Evolutionary conservation across 1,284 basidiomycete genomes (phyloP).

Genomic region (Cutaneotrichosporon sp.): DNA sequence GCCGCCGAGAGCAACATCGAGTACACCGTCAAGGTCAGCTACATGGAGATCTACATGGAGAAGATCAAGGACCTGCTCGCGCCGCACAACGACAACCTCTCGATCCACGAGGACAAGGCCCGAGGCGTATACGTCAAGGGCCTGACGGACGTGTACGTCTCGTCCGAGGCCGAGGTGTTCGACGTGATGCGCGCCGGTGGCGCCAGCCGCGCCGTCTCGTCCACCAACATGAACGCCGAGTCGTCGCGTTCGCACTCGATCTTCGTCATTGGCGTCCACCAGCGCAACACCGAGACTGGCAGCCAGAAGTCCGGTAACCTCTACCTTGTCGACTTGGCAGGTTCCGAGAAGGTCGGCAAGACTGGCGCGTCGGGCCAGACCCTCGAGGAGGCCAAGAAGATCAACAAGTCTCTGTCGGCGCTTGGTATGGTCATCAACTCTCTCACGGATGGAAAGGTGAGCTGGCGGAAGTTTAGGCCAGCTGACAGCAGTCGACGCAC

Average conservation of each 20-base stretch:
- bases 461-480: conserved; percentile 22
- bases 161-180: conserved; percentile 93
- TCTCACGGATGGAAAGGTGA: conserved; percentile 90
- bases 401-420: conserved; percentile 97
- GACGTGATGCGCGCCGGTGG: conserved; percentile 99
- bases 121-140: conserved; percentile 98
- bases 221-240: conserved; percentile 99
- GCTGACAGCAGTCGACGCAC: conserved; percentile 74
- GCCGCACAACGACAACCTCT: conserved; percentile 97
- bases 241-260: conserved; percentile 99
- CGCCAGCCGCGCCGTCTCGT: conserved; percentile 84
- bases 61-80: conserved; percentile 92
- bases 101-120: conserved; percentile 97
- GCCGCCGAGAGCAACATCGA: conserved; percentile 93
- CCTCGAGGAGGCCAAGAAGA: conserved; percentile 99
- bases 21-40: conserved; percentile 99
- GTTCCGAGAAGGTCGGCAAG: conserved; percentile 98
- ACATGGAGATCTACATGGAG: conserved; percentile 99
- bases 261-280: conserved; percentile 96
- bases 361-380: conserved; percentile 99
- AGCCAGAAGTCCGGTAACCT: conserved; percentile 95
- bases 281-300: conserved; percentile 93
- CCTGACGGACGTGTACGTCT: conserved; percentile 97
- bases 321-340: conserved; percentile 97
- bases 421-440: conserved; percentile 99